These are phyloP conservation scores for Plicaturopsis crispa DNA, from an alignment of 768 basidiomycete species.

Conservation along the genomic window DNA sequence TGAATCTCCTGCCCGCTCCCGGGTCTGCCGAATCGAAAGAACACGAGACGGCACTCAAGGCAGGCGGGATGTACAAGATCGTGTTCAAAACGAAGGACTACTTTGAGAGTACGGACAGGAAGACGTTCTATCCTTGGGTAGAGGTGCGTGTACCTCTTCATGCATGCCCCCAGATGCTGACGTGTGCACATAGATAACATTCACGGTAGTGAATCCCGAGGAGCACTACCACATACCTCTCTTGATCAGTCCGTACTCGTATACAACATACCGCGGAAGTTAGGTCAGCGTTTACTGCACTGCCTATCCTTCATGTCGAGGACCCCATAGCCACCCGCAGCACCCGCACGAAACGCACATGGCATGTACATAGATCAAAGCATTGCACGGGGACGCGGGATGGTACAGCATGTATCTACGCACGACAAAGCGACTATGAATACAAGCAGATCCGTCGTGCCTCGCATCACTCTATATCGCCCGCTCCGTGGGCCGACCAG, in stretches of 20 bases:
- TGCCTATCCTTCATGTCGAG: no score
- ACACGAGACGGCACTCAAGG: constrained; percentile 35
- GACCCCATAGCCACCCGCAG: no score
- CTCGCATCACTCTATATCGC: no score
- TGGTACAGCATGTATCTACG: no score
- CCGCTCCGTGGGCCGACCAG: no score
- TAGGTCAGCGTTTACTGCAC: constrained; percentile 18
- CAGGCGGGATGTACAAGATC: constrained; percentile 72
- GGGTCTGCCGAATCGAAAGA: constrained; percentile 36
- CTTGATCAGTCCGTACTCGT: constrained; percentile 87
- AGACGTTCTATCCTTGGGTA: constrained; percentile 86
- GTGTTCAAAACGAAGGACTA: constrained; percentile 80
- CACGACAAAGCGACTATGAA: no score
- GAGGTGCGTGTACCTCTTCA: constrained; percentile 46
- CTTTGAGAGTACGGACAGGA: constrained; percentile 54
- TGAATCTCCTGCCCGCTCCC: constrained; percentile 57
- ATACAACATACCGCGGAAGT: constrained; percentile 91
- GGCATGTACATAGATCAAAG: no score
- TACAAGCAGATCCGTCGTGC: no score
- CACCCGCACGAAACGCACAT: not conserved
- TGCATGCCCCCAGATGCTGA: constrained; percentile 1
- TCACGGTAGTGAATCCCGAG: constrained; percentile 58
- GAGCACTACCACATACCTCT: constrained; percentile 91
- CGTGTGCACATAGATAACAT: constrained; percentile 55
- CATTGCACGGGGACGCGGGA: no score